Conservation (phyloP, 345 rosid species). For the Punica granatum region DNA sequence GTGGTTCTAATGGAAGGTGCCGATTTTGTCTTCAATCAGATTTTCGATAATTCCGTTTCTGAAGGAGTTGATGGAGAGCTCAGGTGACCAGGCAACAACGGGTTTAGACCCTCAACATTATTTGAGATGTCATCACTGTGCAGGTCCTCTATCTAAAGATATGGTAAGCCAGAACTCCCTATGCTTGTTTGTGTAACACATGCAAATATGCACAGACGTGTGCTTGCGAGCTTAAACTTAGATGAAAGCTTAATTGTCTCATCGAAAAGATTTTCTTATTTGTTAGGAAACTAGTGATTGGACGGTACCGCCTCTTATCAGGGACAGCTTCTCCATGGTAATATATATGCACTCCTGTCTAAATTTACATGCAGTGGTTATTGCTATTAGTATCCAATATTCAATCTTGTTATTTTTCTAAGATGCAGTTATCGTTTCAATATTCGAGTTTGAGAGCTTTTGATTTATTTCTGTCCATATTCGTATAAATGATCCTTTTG, state of each 20-base stretch:
- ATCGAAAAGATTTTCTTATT: neutral
- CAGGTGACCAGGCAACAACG: constrained; percentile 23
- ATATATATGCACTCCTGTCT: neutral
- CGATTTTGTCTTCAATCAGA: too few relatives aligned
- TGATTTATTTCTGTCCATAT: neutral
- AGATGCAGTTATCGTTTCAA: neutral
- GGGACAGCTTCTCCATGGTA: constrained; percentile 96
- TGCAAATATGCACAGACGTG: neutral
- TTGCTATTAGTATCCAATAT: neutral
- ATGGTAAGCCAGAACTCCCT: constrained; percentile 32
- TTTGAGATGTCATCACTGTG: constrained; percentile 77
- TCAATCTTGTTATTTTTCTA: neutral
- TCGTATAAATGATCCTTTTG: neutral
- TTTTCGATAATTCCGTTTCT: neutral
- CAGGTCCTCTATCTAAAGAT: constrained; percentile 75
- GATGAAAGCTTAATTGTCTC: neutral
- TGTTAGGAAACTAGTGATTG: constrained; percentile 79
- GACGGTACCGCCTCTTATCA: constrained; percentile 71
- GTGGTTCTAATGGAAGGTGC: too few relatives aligned
- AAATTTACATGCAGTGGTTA: neutral
- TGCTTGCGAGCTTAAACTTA: neutral
- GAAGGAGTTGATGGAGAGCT: neutral
- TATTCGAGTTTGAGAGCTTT: neutral
- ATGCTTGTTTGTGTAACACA: neutral
- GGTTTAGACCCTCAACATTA: constrained; percentile 23